phyloP scores from a whole-genome alignment of 139 green algal genomes.

The Mesostigma viride region DNA sequence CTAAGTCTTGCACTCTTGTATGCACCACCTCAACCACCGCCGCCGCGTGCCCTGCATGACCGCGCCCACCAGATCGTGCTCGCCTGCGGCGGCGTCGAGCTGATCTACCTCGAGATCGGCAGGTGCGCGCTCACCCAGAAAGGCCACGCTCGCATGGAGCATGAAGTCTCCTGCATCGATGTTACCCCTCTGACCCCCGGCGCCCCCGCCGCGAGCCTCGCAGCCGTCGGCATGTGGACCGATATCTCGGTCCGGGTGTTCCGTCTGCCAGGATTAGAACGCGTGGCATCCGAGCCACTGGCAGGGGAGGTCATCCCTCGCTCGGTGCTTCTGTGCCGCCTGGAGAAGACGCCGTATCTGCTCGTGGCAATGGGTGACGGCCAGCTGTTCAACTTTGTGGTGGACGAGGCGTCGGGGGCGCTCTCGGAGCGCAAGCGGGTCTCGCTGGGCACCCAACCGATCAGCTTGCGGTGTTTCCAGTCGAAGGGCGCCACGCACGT shows the following conservation, averaged over 20 bases:
- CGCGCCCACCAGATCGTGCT: slow-evolving; percentile 75
- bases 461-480: slow-evolving; percentile 64
- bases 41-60: too few species aligned
- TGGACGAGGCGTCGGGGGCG: slow-evolving; percentile 20
- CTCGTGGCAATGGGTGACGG: slow-evolving; percentile 73
- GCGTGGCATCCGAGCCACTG: slow-evolving; percentile 33
- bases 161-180: slow-evolving; percentile 86
- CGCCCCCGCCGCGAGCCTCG: slow-evolving; percentile 9
- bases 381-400: slow-evolving; percentile 37
- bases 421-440: slow-evolving; percentile 68
- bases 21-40: too few species aligned
- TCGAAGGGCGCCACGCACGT: slow-evolving; percentile 49
- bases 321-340: slow-evolving; percentile 61
- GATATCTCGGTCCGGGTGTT: slow-evolving; percentile 35
- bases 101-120: slow-evolving; percentile 60
- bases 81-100: slow-evolving; percentile 46
- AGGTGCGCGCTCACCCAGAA: slow-evolving; percentile 40
- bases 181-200: slow-evolving; percentile 44
- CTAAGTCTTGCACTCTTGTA: too few species aligned
- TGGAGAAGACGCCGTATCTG: slow-evolving; percentile 70
- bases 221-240: slow-evolving; percentile 59
- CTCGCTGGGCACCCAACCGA: slow-evolving; percentile 79
- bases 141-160: slow-evolving; percentile 39
- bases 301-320: slow-evolving; percentile 68
- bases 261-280: slow-evolving; percentile 37